phyloP scores from a whole-genome alignment of 1,284 basidiomycete genomes.

The Tilletiopsis washingtonensis region DNA sequence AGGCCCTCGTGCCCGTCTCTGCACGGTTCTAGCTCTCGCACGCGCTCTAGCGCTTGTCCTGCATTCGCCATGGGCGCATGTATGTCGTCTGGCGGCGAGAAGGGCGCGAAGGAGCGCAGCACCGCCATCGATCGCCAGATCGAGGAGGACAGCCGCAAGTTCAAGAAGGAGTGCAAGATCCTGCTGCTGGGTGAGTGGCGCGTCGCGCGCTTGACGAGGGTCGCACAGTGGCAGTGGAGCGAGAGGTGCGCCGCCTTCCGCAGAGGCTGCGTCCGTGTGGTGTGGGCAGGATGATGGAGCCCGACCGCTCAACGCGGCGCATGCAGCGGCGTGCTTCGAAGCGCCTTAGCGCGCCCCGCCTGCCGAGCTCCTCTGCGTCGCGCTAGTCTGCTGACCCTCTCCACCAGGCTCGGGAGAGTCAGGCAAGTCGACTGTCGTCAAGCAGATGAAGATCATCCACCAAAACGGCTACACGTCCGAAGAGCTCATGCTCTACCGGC shows the following conservation, averaged over 20 bases:
- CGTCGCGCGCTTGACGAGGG: too few species aligned
- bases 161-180: slow-evolving; percentile 90
- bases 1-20: too few species aligned
- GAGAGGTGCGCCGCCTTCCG: too few species aligned
- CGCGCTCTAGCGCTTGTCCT: too few species aligned
- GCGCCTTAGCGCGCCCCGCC: too few species aligned
- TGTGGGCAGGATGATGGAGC: too few species aligned
- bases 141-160: slow-evolving; percentile 56
- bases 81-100: slow-evolving; percentile 33
- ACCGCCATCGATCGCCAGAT: slow-evolving; percentile 54
- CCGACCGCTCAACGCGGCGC: background rate
- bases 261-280: too few species aligned
- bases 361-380: background rate
- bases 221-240: too few species aligned
- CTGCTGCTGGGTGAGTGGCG: slow-evolving; percentile 67
- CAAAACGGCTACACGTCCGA: slow-evolving; percentile 79
- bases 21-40: too few species aligned
- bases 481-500: slow-evolving; percentile 70
- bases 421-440: slow-evolving; percentile 91
- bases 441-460: slow-evolving; percentile 99
- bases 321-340: background rate
- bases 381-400: background rate
- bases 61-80: slow-evolving; percentile 28
- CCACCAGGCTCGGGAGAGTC: slow-evolving; percentile 61
- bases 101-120: slow-evolving; percentile 36